phyloP scores from a whole-genome alignment of 495 filamentous ascomycete genomes.

The Tuber melanosporum region DNA sequence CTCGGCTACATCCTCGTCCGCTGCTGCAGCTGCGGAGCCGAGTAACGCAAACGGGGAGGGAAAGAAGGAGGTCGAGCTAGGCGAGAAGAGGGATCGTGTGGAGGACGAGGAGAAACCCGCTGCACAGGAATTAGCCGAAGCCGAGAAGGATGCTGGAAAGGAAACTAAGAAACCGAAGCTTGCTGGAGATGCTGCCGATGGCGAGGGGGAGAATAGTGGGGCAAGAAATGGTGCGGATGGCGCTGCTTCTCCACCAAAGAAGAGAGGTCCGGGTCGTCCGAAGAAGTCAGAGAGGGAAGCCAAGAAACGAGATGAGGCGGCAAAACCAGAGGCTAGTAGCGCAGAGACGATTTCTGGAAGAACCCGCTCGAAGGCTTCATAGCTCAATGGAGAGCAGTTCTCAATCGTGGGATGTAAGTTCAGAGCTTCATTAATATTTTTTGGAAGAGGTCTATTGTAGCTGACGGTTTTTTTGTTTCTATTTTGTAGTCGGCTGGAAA shows the following conservation, averaged over 20 bases:
- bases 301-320: slow-evolving; percentile 34
- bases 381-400: not conserved
- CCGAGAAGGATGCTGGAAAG: slow-evolving; percentile 44
- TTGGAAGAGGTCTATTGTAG: not conserved
- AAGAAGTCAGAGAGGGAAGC: slow-evolving; percentile 42
- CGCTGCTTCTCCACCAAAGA: slow-evolving; percentile 33
- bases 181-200: slow-evolving; percentile 25
- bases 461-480: not conserved
- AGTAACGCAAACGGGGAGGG: slow-evolving; percentile 39
- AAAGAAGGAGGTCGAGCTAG: slow-evolving; percentile 38
- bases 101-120: slow-evolving; percentile 42
- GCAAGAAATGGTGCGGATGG: slow-evolving; percentile 26
- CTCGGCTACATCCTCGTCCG: slow-evolving; percentile 1
- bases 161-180: slow-evolving; percentile 43
- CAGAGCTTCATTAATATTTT: not conserved
- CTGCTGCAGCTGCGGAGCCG: slow-evolving; percentile 38
- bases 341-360: slow-evolving; percentile 35
- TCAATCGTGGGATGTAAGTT: not conserved
- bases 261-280: slow-evolving; percentile 47
- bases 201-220: slow-evolving; percentile 34
- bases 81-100: slow-evolving; percentile 43
- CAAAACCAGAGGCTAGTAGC: slow-evolving; percentile 29
- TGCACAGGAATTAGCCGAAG: slow-evolving; percentile 29
- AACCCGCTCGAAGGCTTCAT: slow-evolving; percentile 35
- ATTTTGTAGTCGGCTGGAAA: not conserved